These are phyloP conservation scores for Pseudogymnoascus sp. DNA, from an alignment of 2,329 filamentous ascomycete genomes.

Conservation along the genomic window DNA sequence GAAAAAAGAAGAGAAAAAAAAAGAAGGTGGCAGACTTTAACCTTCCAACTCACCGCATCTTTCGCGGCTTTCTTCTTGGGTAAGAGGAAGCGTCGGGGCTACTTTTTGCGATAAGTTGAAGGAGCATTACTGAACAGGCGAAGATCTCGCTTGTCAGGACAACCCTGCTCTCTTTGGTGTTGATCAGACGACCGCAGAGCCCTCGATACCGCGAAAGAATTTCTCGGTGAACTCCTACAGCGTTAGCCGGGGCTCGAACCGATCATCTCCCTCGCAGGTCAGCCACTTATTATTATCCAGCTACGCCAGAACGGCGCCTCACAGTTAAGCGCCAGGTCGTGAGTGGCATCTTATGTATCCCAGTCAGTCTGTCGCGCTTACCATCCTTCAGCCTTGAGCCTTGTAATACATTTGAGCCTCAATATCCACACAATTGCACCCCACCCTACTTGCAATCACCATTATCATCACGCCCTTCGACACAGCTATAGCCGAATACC, in stretches of 20 bases:
- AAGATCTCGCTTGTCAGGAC: background rate
- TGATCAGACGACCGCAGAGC: background rate
- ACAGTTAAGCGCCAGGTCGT: background rate
- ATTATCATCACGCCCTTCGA: background rate
- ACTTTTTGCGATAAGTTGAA: background rate
- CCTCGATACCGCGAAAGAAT: background rate
- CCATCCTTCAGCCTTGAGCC: background rate
- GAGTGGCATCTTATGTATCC: background rate
- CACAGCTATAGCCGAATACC: background rate
- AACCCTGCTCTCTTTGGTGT: slow-evolving; percentile 2
- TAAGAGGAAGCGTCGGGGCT: background rate
- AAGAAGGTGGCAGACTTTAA: background rate
- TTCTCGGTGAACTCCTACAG: background rate
- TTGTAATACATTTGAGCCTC: background rate
- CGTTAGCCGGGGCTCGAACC: background rate
- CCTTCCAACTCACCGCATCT: background rate
- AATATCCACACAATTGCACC: background rate
- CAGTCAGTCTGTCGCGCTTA: background rate
- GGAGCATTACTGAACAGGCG: background rate
- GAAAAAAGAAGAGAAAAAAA: background rate
- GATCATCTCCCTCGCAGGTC: background rate
- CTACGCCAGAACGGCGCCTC: background rate
- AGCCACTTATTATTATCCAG: background rate
- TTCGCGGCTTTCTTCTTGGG: background rate
- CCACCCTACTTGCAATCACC: background rate